These are phyloP conservation scores for Patellifolia procumbens DNA, from an alignment of 179 eudicot species.

Conservation along the genomic window DNA sequence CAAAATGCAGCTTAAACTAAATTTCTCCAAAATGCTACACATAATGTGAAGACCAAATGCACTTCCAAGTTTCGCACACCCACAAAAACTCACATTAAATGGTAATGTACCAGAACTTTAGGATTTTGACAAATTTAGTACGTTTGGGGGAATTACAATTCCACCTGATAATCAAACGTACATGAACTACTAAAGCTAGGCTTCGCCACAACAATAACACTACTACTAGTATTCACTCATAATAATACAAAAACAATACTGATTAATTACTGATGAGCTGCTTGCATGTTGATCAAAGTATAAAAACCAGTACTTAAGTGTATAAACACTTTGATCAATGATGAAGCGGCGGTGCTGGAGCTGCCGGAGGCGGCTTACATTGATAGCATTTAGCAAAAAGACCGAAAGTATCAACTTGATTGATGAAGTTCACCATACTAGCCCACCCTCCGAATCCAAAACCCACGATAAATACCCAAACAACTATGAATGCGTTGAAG, in stretches of 20 bases:
- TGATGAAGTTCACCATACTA: constrained; percentile 39
- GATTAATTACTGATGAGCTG: not conserved
- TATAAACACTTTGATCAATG: constrained; percentile 9
- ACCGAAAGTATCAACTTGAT: constrained; percentile 41
- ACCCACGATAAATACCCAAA: constrained; percentile 42
- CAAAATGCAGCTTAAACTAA: too few relatives aligned
- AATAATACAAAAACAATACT: constrained; percentile 4
- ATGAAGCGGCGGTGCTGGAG: constrained; percentile 29
- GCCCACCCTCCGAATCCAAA: constrained; percentile 52
- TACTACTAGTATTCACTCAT: constrained; percentile 14
- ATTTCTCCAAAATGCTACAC: not conserved
- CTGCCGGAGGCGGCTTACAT: constrained; percentile 32
- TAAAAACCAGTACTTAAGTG: too few relatives aligned
- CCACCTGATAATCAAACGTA: not conserved
- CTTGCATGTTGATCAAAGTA: not conserved
- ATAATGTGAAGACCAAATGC: not conserved
- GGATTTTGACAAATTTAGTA: not conserved
- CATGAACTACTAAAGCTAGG: constrained; percentile 6
- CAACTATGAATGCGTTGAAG: constrained; percentile 36
- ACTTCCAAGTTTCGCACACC: not conserved
- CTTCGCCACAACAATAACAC: constrained; percentile 7
- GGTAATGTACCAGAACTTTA: not conserved
- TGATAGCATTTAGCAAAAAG: constrained; percentile 50
- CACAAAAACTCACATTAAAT: constrained; percentile 3
- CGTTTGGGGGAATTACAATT: not conserved